Conservation (phyloP, 2,329 filamentous ascomycete species). For the Claviceps arundinis region DNA sequence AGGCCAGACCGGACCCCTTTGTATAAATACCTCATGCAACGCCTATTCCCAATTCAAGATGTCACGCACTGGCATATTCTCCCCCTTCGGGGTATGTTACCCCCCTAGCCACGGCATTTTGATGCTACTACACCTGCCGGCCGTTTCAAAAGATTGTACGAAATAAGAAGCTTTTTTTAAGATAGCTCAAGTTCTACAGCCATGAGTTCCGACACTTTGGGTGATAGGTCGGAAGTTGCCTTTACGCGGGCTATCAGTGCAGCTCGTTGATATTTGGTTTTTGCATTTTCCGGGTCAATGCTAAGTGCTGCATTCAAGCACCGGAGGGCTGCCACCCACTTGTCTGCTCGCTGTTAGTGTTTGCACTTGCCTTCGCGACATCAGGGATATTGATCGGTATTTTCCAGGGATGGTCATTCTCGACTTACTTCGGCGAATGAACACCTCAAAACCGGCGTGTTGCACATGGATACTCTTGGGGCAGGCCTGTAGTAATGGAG, state of each 20-base stretch:
- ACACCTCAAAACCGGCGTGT: slow-evolving; percentile 79
- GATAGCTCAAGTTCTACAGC: slow-evolving; percentile 49
- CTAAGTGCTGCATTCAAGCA: slow-evolving; percentile 63
- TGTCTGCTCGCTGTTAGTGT: slow-evolving; percentile 39
- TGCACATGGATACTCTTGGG: slow-evolving; percentile 73
- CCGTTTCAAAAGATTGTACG: background rate
- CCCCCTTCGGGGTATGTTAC: background rate
- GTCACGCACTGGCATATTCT: background rate
- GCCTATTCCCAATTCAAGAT: background rate
- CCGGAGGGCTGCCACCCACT: slow-evolving; percentile 75
- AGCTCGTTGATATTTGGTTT: slow-evolving; percentile 61
- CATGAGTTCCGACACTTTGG: slow-evolving; percentile 56
- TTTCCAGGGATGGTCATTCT: background rate
- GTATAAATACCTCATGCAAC: background rate
- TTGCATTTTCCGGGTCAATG: slow-evolving; percentile 56
- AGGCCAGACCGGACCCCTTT: background rate
- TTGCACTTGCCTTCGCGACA: background rate
- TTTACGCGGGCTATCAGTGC: slow-evolving; percentile 54
- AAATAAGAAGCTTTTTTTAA: background rate
- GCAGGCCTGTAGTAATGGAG: slow-evolving; percentile 68
- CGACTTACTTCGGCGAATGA: slow-evolving; percentile 63
- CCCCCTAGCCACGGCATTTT: background rate
- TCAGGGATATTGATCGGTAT: background rate
- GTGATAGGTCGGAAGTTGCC: slow-evolving; percentile 41
- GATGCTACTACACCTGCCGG: background rate